phyloP scores from a whole-genome alignment of 495 filamentous ascomycete species.

The Aspergillus mulundensis region DNA sequence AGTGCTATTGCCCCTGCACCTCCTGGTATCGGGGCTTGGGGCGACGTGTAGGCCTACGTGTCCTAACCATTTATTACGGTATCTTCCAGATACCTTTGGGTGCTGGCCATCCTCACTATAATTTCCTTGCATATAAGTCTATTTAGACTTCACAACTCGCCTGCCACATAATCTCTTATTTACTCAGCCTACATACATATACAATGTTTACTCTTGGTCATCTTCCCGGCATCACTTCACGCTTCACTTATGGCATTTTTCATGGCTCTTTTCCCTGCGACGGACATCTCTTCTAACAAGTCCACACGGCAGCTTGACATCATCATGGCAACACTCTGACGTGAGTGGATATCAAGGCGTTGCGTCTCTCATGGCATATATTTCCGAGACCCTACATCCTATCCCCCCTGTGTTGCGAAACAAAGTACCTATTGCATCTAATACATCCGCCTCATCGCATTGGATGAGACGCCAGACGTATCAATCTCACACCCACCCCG shows the following conservation, averaged over 20 bases:
- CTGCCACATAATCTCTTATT: not conserved
- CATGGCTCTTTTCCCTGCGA: too few relatives aligned
- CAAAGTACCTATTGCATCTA: too few relatives aligned
- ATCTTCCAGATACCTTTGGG: not conserved
- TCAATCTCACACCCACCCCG: too few relatives aligned
- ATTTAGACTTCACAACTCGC: not conserved
- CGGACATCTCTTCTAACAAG: too few relatives aligned
- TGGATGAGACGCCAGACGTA: too few relatives aligned
- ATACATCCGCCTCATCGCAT: too few relatives aligned
- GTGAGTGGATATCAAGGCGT: not conserved
- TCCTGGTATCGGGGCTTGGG: constrained; percentile 69
- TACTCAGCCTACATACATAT: not conserved
- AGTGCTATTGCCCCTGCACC: constrained; percentile 58
- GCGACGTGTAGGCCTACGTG: constrained; percentile 51
- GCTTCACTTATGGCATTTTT: too few relatives aligned
- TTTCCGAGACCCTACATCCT: not conserved
- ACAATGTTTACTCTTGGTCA: not conserved
- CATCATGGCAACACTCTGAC: not conserved
- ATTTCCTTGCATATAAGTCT: not conserved
- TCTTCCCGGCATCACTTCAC: too few relatives aligned
- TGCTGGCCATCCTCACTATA: not conserved
- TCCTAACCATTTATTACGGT: not conserved
- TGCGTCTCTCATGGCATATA: not conserved
- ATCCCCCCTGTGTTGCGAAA: too few relatives aligned
- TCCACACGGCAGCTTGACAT: not conserved